These are phyloP conservation scores for Aspergillus sp. DNA, from an alignment of 2,329 filamentous ascomycete genomes.

Conservation along the genomic window DNA sequence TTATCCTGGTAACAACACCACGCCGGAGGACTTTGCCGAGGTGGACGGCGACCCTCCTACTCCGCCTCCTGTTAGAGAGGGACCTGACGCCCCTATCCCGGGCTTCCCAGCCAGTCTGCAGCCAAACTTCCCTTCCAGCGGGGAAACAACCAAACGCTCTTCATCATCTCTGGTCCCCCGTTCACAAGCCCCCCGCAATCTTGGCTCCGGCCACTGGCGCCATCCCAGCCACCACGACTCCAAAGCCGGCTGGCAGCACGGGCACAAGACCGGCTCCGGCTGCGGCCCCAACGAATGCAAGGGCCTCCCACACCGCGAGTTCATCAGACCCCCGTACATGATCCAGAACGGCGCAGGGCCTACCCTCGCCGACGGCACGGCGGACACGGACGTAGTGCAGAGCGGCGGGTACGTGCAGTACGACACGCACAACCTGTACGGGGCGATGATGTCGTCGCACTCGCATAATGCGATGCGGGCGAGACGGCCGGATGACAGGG, in stretches of 20 bases:
- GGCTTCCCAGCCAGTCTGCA: constrained; percentile 67
- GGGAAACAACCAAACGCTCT: no score
- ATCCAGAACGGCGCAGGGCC: constrained; percentile 62
- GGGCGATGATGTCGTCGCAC: constrained; percentile 69
- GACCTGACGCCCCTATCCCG: constrained; percentile 59
- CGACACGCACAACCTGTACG: constrained; percentile 76
- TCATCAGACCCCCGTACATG: constrained; percentile 64
- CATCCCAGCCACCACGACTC: not conserved
- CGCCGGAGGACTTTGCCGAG: constrained; percentile 52
- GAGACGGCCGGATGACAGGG: constrained; percentile 63
- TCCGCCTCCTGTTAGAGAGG: constrained; percentile 60
- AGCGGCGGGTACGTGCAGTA: constrained; percentile 65
- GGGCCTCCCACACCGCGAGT: constrained; percentile 62
- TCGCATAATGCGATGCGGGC: constrained; percentile 66
- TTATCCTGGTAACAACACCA: constrained; percentile 49
- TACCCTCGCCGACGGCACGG: constrained; percentile 60
- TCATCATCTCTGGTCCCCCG: not conserved
- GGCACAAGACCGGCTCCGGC: not conserved
- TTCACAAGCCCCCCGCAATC: not conserved
- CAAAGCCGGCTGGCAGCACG: not conserved
- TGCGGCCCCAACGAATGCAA: constrained; percentile 8
- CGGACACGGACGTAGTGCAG: constrained; percentile 68
- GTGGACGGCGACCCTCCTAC: constrained; percentile 53
- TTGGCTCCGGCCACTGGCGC: not conserved
- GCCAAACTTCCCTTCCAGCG: constrained; percentile 28